Conservation (phyloP, 441 rosid species). For the Brassica hybrid region DNA sequence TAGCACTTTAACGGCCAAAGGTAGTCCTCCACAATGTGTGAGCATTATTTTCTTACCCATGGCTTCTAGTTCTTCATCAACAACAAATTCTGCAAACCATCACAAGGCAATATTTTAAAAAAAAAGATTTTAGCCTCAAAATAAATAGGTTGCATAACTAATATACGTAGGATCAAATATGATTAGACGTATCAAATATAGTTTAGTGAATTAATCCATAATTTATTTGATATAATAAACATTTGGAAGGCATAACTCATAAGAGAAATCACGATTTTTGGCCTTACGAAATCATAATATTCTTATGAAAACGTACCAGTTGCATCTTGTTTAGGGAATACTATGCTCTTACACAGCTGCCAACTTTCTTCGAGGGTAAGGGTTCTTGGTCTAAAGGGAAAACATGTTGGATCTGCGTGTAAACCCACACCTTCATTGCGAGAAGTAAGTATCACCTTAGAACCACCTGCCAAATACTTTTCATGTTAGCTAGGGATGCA, state of each 20-base stretch:
- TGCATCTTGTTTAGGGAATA: not conserved
- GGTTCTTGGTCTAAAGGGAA: not conserved
- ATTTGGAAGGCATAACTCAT: not conserved
- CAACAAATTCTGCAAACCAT: not conserved
- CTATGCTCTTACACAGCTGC: not conserved
- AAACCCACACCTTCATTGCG: not conserved
- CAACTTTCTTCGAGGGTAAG: not conserved
- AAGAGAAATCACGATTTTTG: not conserved
- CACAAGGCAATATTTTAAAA: not conserved
- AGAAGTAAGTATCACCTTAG: not conserved
- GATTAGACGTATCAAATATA: not conserved
- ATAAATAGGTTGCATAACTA: not conserved
- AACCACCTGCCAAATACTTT: not conserved
- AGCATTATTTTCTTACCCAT: not conserved
- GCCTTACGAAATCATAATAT: not conserved
- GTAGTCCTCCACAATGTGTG: not conserved
- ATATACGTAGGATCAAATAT: not conserved
- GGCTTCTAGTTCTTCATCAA: not conserved
- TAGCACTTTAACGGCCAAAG: slow-evolving; percentile 11
- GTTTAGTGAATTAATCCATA: not conserved
- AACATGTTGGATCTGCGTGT: not conserved
- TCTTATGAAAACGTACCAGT: not conserved
- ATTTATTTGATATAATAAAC: not conserved
- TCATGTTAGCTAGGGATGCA: not conserved
- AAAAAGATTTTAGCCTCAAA: not conserved